phyloP scores from a whole-genome alignment of 2,329 filamentous ascomycete genomes.

The Talaromyces sp. region DNA sequence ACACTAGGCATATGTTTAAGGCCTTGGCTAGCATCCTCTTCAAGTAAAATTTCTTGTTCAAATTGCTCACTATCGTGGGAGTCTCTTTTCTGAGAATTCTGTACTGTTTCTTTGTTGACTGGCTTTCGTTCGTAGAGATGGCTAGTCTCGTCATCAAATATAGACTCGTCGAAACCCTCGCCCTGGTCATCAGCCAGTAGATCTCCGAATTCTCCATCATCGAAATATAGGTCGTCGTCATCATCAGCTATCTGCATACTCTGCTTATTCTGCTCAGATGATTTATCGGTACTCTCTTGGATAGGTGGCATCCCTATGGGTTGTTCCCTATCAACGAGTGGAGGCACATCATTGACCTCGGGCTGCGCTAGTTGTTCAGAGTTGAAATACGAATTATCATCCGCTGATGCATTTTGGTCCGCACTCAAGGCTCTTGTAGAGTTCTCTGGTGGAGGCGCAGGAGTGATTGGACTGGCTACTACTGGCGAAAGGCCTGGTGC shows the following conservation, averaged over 20 bases:
- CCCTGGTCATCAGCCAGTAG: constrained; percentile 34
- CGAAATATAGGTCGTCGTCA: constrained; percentile 49
- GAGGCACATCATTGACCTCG: not conserved
- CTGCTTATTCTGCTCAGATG: not conserved
- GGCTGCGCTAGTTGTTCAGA: not conserved
- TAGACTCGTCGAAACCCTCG: constrained; percentile 50
- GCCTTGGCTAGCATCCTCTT: constrained; percentile 16
- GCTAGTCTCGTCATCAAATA: constrained; percentile 52
- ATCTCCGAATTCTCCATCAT: constrained; percentile 51
- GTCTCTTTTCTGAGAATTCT: constrained; percentile 9
- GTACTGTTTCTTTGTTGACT: constrained; percentile 17
- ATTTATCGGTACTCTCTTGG: not conserved
- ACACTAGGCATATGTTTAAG: constrained; percentile 40
- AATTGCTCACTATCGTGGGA: constrained; percentile 4
- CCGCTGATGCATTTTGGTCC: not conserved
- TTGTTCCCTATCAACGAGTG: not conserved
- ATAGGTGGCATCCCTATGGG: not conserved
- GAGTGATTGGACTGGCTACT: constrained; percentile 36
- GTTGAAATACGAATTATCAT: not conserved
- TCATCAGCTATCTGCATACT: constrained; percentile 17
- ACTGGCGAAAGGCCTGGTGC: constrained; percentile 40
- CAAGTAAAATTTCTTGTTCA: constrained; percentile 18
- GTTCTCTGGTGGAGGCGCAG: constrained; percentile 20
- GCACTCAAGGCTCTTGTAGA: not conserved
- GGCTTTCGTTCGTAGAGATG: constrained; percentile 46